Evolutionary conservation across 495 filamentous ascomycete species (phyloP).

Genomic region (Penicillium fimorum): DNA sequence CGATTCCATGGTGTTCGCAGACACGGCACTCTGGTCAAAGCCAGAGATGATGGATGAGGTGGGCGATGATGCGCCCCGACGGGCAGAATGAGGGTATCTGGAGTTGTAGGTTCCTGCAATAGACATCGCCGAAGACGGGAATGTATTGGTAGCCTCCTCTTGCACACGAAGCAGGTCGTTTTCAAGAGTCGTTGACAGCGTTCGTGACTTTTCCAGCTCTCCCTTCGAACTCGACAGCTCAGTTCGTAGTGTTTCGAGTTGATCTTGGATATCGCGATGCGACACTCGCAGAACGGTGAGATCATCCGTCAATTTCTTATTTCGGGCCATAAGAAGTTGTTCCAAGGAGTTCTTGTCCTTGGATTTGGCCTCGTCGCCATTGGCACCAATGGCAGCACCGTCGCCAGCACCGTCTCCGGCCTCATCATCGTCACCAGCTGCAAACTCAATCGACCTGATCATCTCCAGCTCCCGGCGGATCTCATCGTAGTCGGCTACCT

Average conservation of each 20-base stretch:
- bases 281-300: slow-evolving; percentile 90
- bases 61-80: slow-evolving; percentile 73
- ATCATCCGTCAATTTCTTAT: slow-evolving; percentile 94
- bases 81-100: slow-evolving; percentile 73
- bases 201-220: slow-evolving; percentile 81
- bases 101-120: slow-evolving; percentile 90
- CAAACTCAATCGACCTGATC: slow-evolving; percentile 94
- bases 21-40: slow-evolving; percentile 63
- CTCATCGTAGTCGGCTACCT: slow-evolving; percentile 93
- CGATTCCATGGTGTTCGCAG: slow-evolving; percentile 52
- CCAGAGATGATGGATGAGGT: slow-evolving; percentile 98
- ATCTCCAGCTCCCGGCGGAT: slow-evolving; percentile 95
- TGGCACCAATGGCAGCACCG: slow-evolving; percentile 35
- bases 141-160: slow-evolving; percentile 74
- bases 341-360: slow-evolving; percentile 80
- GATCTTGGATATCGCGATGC: slow-evolving; percentile 82
- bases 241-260: slow-evolving; percentile 76
- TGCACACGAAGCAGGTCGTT: slow-evolving; percentile 88
- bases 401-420: slow-evolving; percentile 42
- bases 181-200: slow-evolving; percentile 84
- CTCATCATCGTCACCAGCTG: slow-evolving; percentile 77
- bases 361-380: slow-evolving; percentile 51
- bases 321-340: slow-evolving; percentile 84
- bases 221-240: slow-evolving; percentile 80
- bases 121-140: slow-evolving; percentile 83